These are phyloP conservation scores for Xanthoceras sorbifolium DNA, from an alignment of 345 rosid species.

Conservation along the genomic window DNA sequence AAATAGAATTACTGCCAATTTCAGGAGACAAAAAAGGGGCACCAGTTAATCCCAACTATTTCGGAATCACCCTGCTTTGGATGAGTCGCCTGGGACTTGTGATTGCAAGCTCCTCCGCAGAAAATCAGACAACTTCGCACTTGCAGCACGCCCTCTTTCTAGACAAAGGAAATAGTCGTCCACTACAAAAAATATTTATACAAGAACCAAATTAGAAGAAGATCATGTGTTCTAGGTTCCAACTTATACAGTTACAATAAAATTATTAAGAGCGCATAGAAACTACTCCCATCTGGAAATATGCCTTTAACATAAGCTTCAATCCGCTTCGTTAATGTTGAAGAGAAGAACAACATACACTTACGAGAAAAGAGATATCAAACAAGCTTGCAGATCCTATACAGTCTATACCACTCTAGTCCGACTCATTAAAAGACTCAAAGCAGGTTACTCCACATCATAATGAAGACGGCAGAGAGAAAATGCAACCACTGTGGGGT, in stretches of 20 bases:
- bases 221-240: neutral
- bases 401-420: neutral
- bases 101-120: constrained; percentile 72
- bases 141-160: constrained; percentile 73
- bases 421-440: constrained; percentile 2
- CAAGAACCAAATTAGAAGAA: constrained; percentile 1
- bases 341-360: neutral
- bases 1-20: neutral
- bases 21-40: neutral
- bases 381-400: neutral
- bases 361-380: neutral
- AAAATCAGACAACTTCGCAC: constrained; percentile 68
- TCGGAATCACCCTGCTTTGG: constrained; percentile 33
- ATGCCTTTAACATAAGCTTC: neutral
- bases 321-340: neutral
- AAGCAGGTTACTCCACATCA: neutral
- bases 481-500: neutral
- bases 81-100: constrained; percentile 46
- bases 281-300: neutral
- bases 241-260: neutral
- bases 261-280: neutral
- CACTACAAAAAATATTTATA: constrained; percentile 42
- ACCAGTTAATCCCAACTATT: neutral
- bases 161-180: constrained; percentile 70
- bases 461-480: neutral